These are phyloP conservation scores for Colletotrichum sp. DNA, from an alignment of 2,329 filamentous ascomycete genomes.

Conservation along the genomic window DNA sequence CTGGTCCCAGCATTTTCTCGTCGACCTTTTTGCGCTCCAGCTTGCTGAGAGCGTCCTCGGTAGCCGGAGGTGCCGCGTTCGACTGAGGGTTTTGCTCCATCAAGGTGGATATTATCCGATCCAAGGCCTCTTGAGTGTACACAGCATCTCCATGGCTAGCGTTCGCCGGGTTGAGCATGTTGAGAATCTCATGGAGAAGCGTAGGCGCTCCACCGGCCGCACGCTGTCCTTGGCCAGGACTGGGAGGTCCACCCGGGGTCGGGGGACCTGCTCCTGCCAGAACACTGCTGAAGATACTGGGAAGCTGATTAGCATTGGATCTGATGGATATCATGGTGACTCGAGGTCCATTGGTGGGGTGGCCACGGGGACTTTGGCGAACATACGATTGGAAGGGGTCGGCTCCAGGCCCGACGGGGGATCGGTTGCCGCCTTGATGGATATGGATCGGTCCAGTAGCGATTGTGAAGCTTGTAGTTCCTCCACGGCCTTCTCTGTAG, in stretches of 20 bases:
- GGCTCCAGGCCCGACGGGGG: constrained; percentile 13
- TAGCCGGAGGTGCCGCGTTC: constrained; percentile 82
- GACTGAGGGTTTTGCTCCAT: constrained; percentile 83
- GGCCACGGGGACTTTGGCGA: constrained; percentile 5
- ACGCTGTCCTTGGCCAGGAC: constrained; percentile 8
- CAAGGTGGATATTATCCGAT: constrained; percentile 84
- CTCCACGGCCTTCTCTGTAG: constrained; percentile 39
- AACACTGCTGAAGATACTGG: constrained; percentile 53
- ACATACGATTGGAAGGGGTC: constrained; percentile 58
- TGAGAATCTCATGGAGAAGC: constrained; percentile 59
- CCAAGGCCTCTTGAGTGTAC: constrained; percentile 88
- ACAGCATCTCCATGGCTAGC: constrained; percentile 78
- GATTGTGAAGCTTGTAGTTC: constrained; percentile 55
- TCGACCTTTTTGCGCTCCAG: constrained; percentile 76
- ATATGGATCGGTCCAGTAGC: constrained; percentile 40
- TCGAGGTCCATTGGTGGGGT: constrained; percentile 10
- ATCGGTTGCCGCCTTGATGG: constrained; percentile 19
- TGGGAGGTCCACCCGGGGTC: constrained; percentile 24
- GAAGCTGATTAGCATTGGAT: constrained; percentile 34
- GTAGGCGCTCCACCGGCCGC: constrained; percentile 17
- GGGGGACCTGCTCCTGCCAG: constrained; percentile 45
- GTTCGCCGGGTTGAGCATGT: constrained; percentile 57
- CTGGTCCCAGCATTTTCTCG: constrained; percentile 68
- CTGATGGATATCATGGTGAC: constrained; percentile 21
- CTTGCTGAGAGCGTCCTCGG: constrained; percentile 73